Base-by-base conservation (phyloP, 306 rosid genomes). In the Betula pendula region DNA sequence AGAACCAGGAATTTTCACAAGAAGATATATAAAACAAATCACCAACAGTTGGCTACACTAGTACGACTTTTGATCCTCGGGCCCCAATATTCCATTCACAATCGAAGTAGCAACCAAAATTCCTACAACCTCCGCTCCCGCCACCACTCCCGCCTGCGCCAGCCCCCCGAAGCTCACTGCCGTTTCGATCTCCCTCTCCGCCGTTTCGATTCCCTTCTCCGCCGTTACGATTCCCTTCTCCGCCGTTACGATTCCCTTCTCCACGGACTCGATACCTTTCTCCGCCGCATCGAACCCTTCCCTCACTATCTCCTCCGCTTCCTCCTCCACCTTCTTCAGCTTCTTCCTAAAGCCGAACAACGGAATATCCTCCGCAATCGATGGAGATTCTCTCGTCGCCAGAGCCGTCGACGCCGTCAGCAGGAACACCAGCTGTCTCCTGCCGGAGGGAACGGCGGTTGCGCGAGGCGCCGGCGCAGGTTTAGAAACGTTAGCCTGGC, bases 81-180 rank as follows among this genome's bases (percentile, higher is more conserved):
- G 89, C 27, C 97, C 96, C 79, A 94, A 79, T 81, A 92, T 92
- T 10, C 90, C 90, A 33, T 88, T 94, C 72, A 94, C 98, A 7
- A 94, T 73, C 29, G 95, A 81, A 22, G 87, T 84, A 6, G 96
- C 98, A 62, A 92, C 80, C 85, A 92, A 71, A 58, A 94, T 38
- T 13, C 91, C 97, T 10, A 89, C 78, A 20, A 75, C 52, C 92
- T 94, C 98, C 6, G 88, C 96, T 73, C 91, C 95, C 5, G 72
- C 98, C 71, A 94, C 97, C 74, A 49, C 89, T 20, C 89, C 97
- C 0, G 96, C 97, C 83, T 92, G 97, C 2, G 94, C 88, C 77
- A 89, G 69, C 4, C 89, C 91, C 0, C 91, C 93, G 51, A 89
- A 86, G 68, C 88, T 82, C 72, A 84, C 63, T 51, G 81, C 91